Conservation (phyloP, 106 monocot genomes). For the Triglochin maritima region DNA sequence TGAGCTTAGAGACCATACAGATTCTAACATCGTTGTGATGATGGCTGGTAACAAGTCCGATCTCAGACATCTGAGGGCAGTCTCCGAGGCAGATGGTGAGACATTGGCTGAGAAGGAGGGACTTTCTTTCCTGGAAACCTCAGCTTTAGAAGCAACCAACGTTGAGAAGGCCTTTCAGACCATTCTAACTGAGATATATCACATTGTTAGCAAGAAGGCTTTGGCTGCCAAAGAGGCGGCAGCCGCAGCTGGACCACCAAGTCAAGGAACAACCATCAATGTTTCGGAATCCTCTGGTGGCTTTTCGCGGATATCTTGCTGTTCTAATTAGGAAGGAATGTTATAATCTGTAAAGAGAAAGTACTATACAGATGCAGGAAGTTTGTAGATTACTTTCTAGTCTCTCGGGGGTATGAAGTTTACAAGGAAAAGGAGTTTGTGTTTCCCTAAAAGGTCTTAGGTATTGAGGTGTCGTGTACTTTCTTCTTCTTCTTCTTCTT, state of each 20-base stretch:
- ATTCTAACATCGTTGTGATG: conserved; percentile 24
- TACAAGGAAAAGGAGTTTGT: too few relatives aligned
- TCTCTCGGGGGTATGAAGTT: too few relatives aligned
- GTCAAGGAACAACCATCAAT: conserved; percentile 20
- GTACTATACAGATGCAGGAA: not conserved
- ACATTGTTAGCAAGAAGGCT: conserved; percentile 20
- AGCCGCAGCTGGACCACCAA: not conserved
- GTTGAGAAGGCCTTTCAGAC: conserved; percentile 21
- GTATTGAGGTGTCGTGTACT: too few relatives aligned
- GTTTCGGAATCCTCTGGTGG: conserved; percentile 13
- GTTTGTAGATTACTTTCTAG: too few relatives aligned
- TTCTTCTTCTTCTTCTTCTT: too few relatives aligned
- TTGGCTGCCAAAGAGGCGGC: conserved; percentile 15
- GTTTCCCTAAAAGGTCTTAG: too few relatives aligned
- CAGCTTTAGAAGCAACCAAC: conserved; percentile 13
- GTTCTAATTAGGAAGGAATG: conserved; percentile 5
- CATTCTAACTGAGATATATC: conserved; percentile 19
- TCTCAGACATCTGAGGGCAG: conserved; percentile 15
- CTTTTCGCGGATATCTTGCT: conserved; percentile 11
- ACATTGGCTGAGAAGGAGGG: conserved; percentile 21
- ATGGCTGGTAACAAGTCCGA: conserved; percentile 31
- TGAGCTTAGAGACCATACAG: conserved; percentile 19
- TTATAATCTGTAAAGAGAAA: not conserved
- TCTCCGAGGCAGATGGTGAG: conserved; percentile 11
- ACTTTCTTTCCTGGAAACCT: conserved; percentile 21